Evolutionary conservation across 2,329 filamentous ascomycete species (phyloP), one percentile per base, ranked within the genome.

Genomic region (Aspergillus neotritici): DNA sequence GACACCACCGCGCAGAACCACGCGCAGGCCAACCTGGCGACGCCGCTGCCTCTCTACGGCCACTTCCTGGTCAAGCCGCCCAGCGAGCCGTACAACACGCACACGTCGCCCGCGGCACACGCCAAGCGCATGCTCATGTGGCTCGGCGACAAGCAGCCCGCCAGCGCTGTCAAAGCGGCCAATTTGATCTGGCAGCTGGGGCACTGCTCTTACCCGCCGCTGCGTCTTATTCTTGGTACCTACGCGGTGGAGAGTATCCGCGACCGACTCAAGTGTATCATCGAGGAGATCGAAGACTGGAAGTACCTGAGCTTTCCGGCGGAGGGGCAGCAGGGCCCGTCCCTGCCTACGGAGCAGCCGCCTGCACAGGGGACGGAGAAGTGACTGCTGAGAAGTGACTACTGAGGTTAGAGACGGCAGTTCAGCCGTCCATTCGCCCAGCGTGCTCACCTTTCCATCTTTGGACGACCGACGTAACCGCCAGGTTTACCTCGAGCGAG

Each of bases 161-260:
- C 89, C 10, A 94, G 87, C 64, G 88, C 88, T 1, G 84, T 95
- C 42, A 95, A 94, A 67, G 91, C 89, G 47, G 89, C 89, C 3
- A 89, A 97, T 71, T 71, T 97, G 44, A 84, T 95, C 5, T 97
- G 93, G 93, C 83, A 96, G 71, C 70, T 97, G 34, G 93, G 84
- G 0, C 93, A 97, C 71, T 97, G 91, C 69, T 84, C 82, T n/a
- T 96, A 89, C 62, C 93, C 93, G 38, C 93, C 93, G 0, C 65
- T 97, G 51, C 73, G 93, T 29, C 68, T 98, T 46, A 71, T 96
- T n/a, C 68, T 97, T 16, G 93, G 93, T 0, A 94, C 83, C 52
- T 97, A 94, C 69, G 91, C 93, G 1, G 91, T 97, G 31, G 91
- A 98, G 65, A 96, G 90, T 64, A 94, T 97, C 39, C 76, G 93